Base-by-base conservation (phyloP, 2,329 filamentous ascomycete species). In the Trematosphaeria pertusa region DNA sequence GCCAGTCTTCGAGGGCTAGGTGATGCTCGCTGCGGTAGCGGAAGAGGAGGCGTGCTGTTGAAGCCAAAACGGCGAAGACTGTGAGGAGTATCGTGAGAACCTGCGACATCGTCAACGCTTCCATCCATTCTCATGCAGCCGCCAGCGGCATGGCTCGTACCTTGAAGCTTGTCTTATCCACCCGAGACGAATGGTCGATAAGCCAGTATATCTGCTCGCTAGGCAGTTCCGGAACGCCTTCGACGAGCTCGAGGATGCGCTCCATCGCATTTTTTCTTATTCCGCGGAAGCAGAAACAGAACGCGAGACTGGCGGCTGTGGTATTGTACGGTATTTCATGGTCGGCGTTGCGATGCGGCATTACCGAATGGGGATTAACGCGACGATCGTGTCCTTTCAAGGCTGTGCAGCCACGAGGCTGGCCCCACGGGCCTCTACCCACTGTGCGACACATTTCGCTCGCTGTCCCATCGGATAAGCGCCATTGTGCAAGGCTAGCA, bases 101-200 rank as follows among this genome's bases (percentile, higher is more conserved):
- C 50, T 54, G 17, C 11, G 4, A n/a, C 7, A 19, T 42, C 17
- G 35, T 40, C 12, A 39, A 26, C 12, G 7, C 14, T 18, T n/a
- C 9, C 17, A 31, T 35, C 9, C 11, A n/a, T 17, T 6, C 19
- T 31, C 15, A n/a, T n/a, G n/a, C n/a, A n/a, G n/a, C n/a, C n/a
- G n/a, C n/a, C n/a, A n/a, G n/a, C n/a, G n/a, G n/a, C n/a, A n/a
- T n/a, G n/a, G n/a, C 9, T 43, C 50, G 9, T 15, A 54, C 50
- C 40, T 50, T 44, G 21, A 54, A 45, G 14, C 24, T 48, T 20
- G 47, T 19, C 12, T 46, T 42, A 15, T 50, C 40, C 3, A 54
- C 35, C 4, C 43, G 43, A 36, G 35, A 44, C 7, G 46, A 46
- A 45, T 54, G 50, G 17, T 54, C 50, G 17, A 54, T 50, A 14